A percentile compares a stretch with the other conserved stretches of the same genome.
phyloP scores from a whole-genome alignment of 805 yeast species.

The Nakazawaea molendinolei region DNA sequence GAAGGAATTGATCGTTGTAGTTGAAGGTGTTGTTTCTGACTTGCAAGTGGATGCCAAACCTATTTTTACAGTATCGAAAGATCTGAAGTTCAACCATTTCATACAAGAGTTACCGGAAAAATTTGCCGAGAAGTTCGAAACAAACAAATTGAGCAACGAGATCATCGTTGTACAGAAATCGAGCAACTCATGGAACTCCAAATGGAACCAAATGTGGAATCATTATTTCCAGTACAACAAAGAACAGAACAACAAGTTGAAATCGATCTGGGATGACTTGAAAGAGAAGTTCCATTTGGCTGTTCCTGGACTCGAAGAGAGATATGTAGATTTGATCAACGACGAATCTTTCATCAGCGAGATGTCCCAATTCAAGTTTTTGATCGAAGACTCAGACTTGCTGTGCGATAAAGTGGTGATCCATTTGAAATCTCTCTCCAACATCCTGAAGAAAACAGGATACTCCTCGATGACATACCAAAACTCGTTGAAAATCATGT shows the following conservation, averaged over 20 bases:
- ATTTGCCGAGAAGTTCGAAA: constrained; percentile 14
- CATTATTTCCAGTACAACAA: constrained; percentile 18
- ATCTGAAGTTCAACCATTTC: constrained; percentile 16
- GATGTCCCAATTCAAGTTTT: constrained; percentile 38
- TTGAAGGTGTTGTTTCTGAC: constrained; percentile 36
- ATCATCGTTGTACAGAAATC: constrained; percentile 19
- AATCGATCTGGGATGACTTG: constrained; percentile 30
- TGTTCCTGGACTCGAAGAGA: constrained; percentile 7
- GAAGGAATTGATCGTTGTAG: constrained; percentile 29
- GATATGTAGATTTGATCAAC: constrained; percentile 27
- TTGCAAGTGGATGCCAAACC: constrained; percentile 22
- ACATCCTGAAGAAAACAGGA: constrained; percentile 38
- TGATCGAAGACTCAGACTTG: constrained; percentile 21
- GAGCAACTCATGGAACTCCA: constrained; percentile 7
- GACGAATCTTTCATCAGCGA: constrained; percentile 44
- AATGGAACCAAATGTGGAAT: constrained; percentile 18
- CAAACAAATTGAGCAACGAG: constrained; percentile 21
- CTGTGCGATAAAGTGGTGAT: constrained; percentile 26
- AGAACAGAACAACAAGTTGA: constrained; percentile 26
- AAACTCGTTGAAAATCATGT: constrained; percentile 30
- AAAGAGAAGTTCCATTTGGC: constrained; percentile 17
- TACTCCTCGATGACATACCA: constrained; percentile 32
- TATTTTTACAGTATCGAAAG: constrained; percentile 14
- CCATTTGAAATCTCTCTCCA: constrained; percentile 35
- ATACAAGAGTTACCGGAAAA: constrained; percentile 21